Conservation (phyloP, 106 monocot genomes). For the Acorus gramineus region DNA sequence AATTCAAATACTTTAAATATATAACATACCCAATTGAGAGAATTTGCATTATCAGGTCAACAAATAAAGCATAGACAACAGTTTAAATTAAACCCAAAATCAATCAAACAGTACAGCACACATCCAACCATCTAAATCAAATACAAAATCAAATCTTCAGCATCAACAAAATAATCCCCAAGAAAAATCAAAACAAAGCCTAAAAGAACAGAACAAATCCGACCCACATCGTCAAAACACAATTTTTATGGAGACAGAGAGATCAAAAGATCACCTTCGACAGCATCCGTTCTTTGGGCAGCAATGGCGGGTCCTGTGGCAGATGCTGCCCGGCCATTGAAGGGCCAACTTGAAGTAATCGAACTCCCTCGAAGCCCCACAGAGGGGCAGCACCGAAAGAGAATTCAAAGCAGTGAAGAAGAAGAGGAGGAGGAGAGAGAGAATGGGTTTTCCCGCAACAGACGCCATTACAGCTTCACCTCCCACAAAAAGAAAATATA, state of each 20-base stretch:
- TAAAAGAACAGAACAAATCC: not conserved
- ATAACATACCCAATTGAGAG: no score
- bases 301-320: constrained; percentile 39
- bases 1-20: no score
- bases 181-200: not conserved
- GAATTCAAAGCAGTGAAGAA: not conserved
- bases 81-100: not conserved
- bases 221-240: no score
- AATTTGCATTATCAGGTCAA: not conserved
- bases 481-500: not conserved
- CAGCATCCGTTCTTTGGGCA: constrained; percentile 57
- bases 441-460: not conserved
- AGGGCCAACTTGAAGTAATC: constrained; percentile 58
- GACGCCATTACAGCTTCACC: not conserved
- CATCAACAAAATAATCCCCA: no score
- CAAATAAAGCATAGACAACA: not conserved
- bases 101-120: not conserved
- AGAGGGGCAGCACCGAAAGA: not conserved
- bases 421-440: not conserved
- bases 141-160: no score
- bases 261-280: constrained; percentile 6
- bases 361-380: constrained; percentile 30
- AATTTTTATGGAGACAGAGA: not conserved
- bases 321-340: constrained; percentile 67
- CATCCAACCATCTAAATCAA: no score